Evolutionary conservation across 2,329 filamentous ascomycete genomes (phyloP).

Genomic region (Nemania serpens): DNA sequence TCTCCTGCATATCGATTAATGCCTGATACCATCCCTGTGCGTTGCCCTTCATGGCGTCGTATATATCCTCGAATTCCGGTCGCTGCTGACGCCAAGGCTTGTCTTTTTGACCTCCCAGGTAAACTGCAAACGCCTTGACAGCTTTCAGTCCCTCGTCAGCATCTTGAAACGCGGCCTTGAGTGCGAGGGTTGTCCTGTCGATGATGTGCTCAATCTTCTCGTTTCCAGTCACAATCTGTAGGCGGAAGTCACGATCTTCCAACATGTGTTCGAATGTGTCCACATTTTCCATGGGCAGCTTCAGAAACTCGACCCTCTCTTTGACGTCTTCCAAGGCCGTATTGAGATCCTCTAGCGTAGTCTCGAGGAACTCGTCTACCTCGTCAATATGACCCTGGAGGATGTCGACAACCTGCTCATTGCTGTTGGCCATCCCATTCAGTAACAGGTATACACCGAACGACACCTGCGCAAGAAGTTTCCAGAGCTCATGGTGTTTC

Average conservation of each 20-base stretch:
- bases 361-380: slow-evolving; percentile 87
- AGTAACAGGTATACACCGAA: slow-evolving; percentile 91
- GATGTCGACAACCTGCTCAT: slow-evolving; percentile 85
- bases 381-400: slow-evolving; percentile 92
- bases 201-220: slow-evolving; percentile 90
- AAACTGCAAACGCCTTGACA: slow-evolving; percentile 75
- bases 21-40: slow-evolving; percentile 87
- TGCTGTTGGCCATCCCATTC: slow-evolving; percentile 84
- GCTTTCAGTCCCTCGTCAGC: slow-evolving; percentile 77
- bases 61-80: slow-evolving; percentile 70
- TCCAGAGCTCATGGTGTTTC: slow-evolving; percentile 84
- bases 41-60: slow-evolving; percentile 89
- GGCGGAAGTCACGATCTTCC: slow-evolving; percentile 79
- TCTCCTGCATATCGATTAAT: slow-evolving; percentile 75
- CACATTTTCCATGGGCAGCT: slow-evolving; percentile 81
- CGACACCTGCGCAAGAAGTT: slow-evolving; percentile 88
- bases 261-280: slow-evolving; percentile 86
- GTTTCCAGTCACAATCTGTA: slow-evolving; percentile 83
- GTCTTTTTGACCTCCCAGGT: slow-evolving; percentile 69
- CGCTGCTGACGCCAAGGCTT: slow-evolving; percentile 66
- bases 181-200: slow-evolving; percentile 73
- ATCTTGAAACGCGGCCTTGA: slow-evolving; percentile 80
- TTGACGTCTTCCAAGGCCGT: slow-evolving; percentile 78
- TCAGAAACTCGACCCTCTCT: slow-evolving; percentile 78
- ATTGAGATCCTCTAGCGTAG: slow-evolving; percentile 82